Evolutionary conservation across 2,329 filamentous ascomycete species (phyloP), one percentile per base, ranked within the genome.

Genomic region (Blumeriella jaapii): DNA sequence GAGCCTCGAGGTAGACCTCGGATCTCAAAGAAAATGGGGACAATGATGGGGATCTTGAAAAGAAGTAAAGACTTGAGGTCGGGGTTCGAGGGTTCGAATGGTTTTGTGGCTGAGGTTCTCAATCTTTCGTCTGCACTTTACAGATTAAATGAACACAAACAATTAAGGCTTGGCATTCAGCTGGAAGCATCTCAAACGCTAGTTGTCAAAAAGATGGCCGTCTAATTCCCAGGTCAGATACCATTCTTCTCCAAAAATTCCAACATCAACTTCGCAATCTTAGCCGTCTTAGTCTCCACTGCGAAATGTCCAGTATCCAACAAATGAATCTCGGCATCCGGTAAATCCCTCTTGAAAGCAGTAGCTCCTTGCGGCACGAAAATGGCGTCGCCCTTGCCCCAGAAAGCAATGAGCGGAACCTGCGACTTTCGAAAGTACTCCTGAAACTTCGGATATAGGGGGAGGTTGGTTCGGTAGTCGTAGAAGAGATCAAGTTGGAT

Each of bases 251-350:
- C 31, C 41, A 50, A 42, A 31, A 54, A 53, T 8, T 38, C 35
- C 29, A 53, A 27, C n/a, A 52, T 49, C 20, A 43, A 29, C 14
- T 36, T 38, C 5, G 46, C 42, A 45, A 53, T 42, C 34, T 44
- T 42, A 7, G 38, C 29, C 4, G 29, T 36, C 18, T 47, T 37
- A 13, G 31, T 48, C 40, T 53, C 50, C 8, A 47, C 15, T 1
- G 69, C 66, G 59, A 75, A 75, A 55, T 76, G 71, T 0, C 69
- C 69, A 2, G 63, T 64, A 50, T 76, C 68, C 26, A 75, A 47
- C 31, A 68, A 57, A 41, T 62, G 57, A 24, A 74, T 48, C 49
- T 69, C 62, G 4, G 66, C 59, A 15, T 61, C 54, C 6, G 59
- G 54, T 10, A 68, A 52, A 55, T 77, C 70, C 14, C 48, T 55